These are phyloP conservation scores for Scutellaria galericulata DNA, from an alignment of 257 asterid species.

Conservation along the genomic window DNA sequence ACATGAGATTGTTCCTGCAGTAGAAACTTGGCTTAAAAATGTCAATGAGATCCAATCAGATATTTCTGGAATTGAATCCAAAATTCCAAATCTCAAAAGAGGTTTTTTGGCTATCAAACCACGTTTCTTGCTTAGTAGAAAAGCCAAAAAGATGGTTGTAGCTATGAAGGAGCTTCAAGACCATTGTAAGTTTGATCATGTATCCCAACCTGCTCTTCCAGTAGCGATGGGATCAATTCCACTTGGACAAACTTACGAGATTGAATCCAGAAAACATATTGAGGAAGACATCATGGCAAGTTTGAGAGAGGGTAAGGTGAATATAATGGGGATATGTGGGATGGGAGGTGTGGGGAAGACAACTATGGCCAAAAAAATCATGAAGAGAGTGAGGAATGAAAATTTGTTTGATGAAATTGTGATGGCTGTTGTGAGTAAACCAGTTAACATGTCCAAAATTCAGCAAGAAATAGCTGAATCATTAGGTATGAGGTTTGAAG, in stretches of 20 bases:
- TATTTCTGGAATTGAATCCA: neutral
- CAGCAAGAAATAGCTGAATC: conserved; percentile 20
- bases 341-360: conserved; percentile 29
- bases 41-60: neutral
- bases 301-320: neutral
- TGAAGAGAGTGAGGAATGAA: conserved; percentile 1
- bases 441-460: conserved; percentile 18
- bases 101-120: neutral
- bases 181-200: neutral
- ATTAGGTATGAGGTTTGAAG: neutral
- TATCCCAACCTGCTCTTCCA: neutral
- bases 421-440: conserved; percentile 21
- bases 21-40: conserved; percentile 14
- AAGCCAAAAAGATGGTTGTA: conserved; percentile 7
- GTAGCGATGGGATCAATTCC: neutral
- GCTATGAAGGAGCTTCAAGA: neutral
- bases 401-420: conserved; percentile 27
- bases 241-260: neutral
- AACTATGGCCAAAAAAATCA: neutral
- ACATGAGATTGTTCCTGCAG: neutral
- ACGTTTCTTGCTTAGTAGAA: neutral
- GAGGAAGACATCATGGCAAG: conserved; percentile 18
- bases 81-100: neutral
- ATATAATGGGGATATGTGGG: conserved; percentile 5
- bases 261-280: conserved; percentile 18